These are phyloP conservation scores for Carallia brachiata DNA, from an alignment of 345 rosid genomes.

Conservation along the genomic window DNA sequence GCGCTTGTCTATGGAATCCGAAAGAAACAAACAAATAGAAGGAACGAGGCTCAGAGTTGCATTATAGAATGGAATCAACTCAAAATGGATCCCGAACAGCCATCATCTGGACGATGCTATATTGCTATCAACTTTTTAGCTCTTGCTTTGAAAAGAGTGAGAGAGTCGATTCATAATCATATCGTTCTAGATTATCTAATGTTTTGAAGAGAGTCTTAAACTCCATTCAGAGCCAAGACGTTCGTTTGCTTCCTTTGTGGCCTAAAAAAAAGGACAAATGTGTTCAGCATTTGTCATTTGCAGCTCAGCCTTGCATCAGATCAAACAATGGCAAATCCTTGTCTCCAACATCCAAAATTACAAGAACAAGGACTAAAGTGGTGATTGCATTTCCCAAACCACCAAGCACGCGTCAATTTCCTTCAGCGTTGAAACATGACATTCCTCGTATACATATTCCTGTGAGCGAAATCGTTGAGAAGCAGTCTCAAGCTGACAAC, in stretches of 20 bases:
- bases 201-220: neutral
- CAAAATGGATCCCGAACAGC: neutral
- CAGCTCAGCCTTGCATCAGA: slow-evolving; percentile 27
- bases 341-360: slow-evolving; percentile 3
- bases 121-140: neutral
- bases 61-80: neutral
- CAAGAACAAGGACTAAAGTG: slow-evolving; percentile 27
- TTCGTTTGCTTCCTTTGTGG: too few relatives aligned
- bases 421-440: slow-evolving; percentile 28
- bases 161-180: neutral
- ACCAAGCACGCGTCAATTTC: slow-evolving; percentile 7
- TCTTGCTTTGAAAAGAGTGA: neutral
- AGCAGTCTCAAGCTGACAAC: slow-evolving; percentile 29
- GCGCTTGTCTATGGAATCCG: neutral
- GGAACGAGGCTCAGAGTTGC: neutral
- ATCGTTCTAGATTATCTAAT: neutral
- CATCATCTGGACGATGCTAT: neutral
- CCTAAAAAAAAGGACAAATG: slow-evolving; percentile 17
- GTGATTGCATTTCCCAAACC: slow-evolving; percentile 25
- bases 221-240: too few relatives aligned
- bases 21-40: neutral
- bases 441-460: slow-evolving; percentile 37
- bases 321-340: slow-evolving; percentile 15
- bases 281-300: slow-evolving; percentile 22
- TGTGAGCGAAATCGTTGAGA: slow-evolving; percentile 36